Evolutionary conservation across 768 basidiomycete species (phyloP), one percentile per base, ranked within the genome.

Genomic region (Neoboletus subvelutipes): DNA sequence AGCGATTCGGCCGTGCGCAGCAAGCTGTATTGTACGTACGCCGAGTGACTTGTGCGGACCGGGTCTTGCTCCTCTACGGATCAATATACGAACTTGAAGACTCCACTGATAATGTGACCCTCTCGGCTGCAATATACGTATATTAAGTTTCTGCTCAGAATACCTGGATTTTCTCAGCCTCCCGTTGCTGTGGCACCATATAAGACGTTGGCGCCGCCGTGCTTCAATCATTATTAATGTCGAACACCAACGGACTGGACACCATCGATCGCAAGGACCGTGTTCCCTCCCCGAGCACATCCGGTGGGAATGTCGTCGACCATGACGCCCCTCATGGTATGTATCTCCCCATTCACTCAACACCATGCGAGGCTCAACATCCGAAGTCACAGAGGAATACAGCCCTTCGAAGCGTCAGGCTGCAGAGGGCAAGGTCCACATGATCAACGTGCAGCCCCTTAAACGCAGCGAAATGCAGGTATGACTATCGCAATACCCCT

Each of bases 401-500:
- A 6, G 8, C 15, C 64, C 67, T 43, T 71, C 68, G 29, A 73
- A 77, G 29, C 73, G 71, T 56, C 76, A 69, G 54, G 56, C 50
- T 17, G 33, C 26, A 18, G 63, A 64, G 8, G 58, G 56, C 2
- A 75, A 73, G 54, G 58, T 68, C 17, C 78, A 81, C 56, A 71
- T 92, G 73, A 88, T 93, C 59, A 77, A 76, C 54, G 92, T 94
- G n/a, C 90, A 94, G 69, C 92, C 92, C 1, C 75, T 94, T 74
- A 90, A 86, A 76, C 81, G 83, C 59, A 83, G 80, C 45, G 92
- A 94, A 75, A 93, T 94, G 92, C 92, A 94, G 85, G 89, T 86
- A 40, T 43, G 77, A 64, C 26, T 24, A 22, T 26, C n/a, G 4
- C 28, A 22, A 18, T 45, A 20, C 4, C 26, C 9, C 6, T n/a